Conservation (phyloP, 2,329 filamentous ascomycete genomes). For the Drechslerella dactyloides region DNA sequence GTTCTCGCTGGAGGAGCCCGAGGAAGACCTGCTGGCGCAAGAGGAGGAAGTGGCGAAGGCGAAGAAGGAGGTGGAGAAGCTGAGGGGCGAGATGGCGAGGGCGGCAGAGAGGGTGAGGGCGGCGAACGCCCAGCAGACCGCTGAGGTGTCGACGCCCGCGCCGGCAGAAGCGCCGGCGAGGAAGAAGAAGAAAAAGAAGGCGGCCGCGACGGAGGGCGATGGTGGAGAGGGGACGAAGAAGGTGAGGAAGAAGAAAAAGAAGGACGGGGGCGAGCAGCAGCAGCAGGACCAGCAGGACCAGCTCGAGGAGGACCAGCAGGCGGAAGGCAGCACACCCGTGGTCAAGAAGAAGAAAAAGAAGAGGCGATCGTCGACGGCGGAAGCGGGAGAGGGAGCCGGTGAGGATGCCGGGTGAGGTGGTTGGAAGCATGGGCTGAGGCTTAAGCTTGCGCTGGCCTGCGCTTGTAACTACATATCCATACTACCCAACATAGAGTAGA, state of each 20-base stretch:
- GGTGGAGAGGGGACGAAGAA: constrained; percentile 28
- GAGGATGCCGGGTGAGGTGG: constrained; percentile 50
- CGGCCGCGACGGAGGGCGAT: constrained; percentile 3
- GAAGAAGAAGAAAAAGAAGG: constrained; percentile 63
- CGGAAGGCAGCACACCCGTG: constrained; percentile 51
- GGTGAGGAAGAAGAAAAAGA: constrained; percentile 45
- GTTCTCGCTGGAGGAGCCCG: constrained; percentile 70
- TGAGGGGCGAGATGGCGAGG: constrained; percentile 87
- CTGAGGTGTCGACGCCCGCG: constrained; percentile 24
- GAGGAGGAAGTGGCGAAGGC: constrained; percentile 88
- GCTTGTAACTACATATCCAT: no score
- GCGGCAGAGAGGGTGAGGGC: constrained; percentile 72
- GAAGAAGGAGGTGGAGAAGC: constrained; percentile 83
- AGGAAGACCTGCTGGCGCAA: constrained; percentile 73
- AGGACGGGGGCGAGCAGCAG: constrained; percentile 6
- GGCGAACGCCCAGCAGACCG: constrained; percentile 69
- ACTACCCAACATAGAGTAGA: no score
- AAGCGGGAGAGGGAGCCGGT: constrained; percentile 52
- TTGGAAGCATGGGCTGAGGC: constrained; percentile 20
- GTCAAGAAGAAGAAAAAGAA: constrained; percentile 64
- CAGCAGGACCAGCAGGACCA: constrained; percentile 7
- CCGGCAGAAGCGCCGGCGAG: constrained; percentile 68
- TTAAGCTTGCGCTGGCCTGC: constrained; percentile 24
- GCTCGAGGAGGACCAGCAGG: constrained; percentile 50
- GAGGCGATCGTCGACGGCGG: constrained; percentile 56